Base-by-base conservation (phyloP, 345 rosid species). In the Hibiscus trionum region DNA sequence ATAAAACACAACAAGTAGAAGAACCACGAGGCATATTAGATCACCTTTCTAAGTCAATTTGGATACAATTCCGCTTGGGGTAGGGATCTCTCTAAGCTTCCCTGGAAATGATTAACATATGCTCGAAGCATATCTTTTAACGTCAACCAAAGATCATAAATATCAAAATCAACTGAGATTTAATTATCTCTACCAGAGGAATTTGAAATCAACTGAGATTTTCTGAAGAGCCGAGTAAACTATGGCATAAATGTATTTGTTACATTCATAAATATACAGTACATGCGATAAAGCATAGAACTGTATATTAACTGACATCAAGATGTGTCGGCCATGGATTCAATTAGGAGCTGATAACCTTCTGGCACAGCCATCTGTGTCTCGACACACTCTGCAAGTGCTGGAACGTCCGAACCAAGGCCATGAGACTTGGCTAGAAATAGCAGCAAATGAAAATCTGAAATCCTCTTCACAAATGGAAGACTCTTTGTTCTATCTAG, bases 391-490 rank as follows among this genome's bases (percentile, higher is more conserved):
- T 85, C 86, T 4, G 97, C 87, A 69, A 94, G 72, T 9, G 89
- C 87, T 16, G 97, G 99, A 29, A 94, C 87, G 58, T 94, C 97
- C 1, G 92, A 84, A 33, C 61, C 70, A 55, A 88, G 77, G 76
- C 90, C 99, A 52, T 90, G 83, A 76, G 86, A 86, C 85, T 77
- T 85, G 6, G 90, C 88, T 35, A 94, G 80, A 73, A 89, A 82
- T 29, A 94, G 88, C 71, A 94, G 82, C 77, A 94, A 82, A 75
- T 94, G 99, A 61, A 91, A 94, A 78, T 94, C 98, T 2, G 98
- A 86, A 55, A 94, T 90, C 70, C 89, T 77, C 85, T 94, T 94
- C 81, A 94, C 97, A 31, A 88, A 86, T 3, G 93, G 86, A 55
- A 91, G 86, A 78, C 67, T 82, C 71, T 78, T 90, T 21, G 85